A percentile compares a stretch with the other conserved stretches of the same genome.
Conservation (phyloP, 257 asterid genomes). For the Forsythia suspensa region DNA sequence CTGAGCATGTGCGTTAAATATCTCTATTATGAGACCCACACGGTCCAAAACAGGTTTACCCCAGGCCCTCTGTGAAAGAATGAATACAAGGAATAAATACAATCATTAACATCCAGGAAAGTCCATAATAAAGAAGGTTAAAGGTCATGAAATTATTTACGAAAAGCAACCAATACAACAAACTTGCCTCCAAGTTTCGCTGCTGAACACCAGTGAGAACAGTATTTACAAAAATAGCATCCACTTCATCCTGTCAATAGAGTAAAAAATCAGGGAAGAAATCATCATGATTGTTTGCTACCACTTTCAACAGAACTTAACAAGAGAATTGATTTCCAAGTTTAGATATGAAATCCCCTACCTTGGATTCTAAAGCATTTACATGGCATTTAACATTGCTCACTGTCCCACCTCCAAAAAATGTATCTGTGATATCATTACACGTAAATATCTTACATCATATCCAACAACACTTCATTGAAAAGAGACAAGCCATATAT, state of each 20-base stretch:
- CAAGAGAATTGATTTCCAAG: not conserved
- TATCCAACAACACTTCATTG: not conserved
- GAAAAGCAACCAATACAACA: conserved; percentile 12
- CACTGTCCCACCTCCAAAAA: conserved; percentile 88
- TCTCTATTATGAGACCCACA: conserved; percentile 87
- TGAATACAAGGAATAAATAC: conserved; percentile 15
- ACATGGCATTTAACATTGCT: conserved; percentile 66
- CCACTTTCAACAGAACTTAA: not conserved
- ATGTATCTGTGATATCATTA: conserved; percentile 61
- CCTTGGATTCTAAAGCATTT: conserved; percentile 72
- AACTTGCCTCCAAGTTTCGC: conserved; percentile 83
- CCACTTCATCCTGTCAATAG: conserved; percentile 59
- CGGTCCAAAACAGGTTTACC: conserved; percentile 92
- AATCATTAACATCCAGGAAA: not conserved
- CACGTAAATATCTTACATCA: conserved; percentile 11
- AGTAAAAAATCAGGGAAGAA: not conserved
- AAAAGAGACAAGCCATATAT: conserved; percentile 1
- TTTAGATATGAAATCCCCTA: conserved; percentile 26
- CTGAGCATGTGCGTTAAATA: conserved; percentile 97
- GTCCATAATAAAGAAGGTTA: not conserved
- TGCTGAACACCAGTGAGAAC: conserved; percentile 83
- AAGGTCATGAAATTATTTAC: not conserved
- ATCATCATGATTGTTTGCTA: not conserved
- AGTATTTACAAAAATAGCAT: conserved; percentile 91
- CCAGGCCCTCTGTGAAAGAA: conserved; percentile 62